Percentiles rank a stretch among this genome's conserved stretches.
These are phyloP conservation scores for Nothophaeocryptopus gaeumannii DNA, from an alignment of 2,329 filamentous ascomycete genomes.

Conservation along the genomic window DNA sequence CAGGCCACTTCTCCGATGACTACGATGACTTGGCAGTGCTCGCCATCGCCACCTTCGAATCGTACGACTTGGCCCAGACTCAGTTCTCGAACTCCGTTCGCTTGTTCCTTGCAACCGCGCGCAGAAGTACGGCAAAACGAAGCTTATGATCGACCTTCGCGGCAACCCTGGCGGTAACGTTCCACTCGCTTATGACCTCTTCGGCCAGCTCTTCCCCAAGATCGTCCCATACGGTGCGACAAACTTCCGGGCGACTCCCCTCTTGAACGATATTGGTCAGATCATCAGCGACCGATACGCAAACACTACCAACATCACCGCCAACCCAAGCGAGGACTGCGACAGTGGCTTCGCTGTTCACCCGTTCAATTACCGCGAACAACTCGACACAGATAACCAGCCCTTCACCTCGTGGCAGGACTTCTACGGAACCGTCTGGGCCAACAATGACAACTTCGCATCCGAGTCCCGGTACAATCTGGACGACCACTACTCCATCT, in stretches of 20 bases:
- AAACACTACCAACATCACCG: not conserved
- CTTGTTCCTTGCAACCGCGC: conserved; percentile 47
- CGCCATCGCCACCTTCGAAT: conserved; percentile 42
- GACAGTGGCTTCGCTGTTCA: conserved; percentile 3
- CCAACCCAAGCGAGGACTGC: not conserved
- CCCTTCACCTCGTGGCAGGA: conserved; percentile 35
- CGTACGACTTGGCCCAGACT: conserved; percentile 26
- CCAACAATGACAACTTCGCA: conserved; percentile 35
- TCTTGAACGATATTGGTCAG: conserved; percentile 36
- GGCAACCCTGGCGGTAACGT: conserved; percentile 58
- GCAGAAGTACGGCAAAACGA: conserved; percentile 49
- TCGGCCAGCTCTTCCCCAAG: conserved; percentile 55
- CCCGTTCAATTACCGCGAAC: conserved; percentile 36
- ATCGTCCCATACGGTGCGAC: conserved; percentile 43
- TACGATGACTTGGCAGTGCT: conserved; percentile 48
- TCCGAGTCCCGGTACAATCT: conserved; percentile 37
- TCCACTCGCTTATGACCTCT: conserved; percentile 44
- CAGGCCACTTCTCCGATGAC: conserved; percentile 47
- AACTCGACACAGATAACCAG: conserved; percentile 27
- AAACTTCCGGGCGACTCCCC: conserved; percentile 46
- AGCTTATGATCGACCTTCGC: conserved; percentile 63
- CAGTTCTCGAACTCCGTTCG: conserved; percentile 42
- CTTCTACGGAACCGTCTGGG: conserved; percentile 35
- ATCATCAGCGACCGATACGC: conserved; percentile 23
- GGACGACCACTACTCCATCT: conserved; percentile 9